phyloP scores from a whole-genome alignment of 2,329 filamentous ascomycete species.

The Ilyonectria destructans region DNA sequence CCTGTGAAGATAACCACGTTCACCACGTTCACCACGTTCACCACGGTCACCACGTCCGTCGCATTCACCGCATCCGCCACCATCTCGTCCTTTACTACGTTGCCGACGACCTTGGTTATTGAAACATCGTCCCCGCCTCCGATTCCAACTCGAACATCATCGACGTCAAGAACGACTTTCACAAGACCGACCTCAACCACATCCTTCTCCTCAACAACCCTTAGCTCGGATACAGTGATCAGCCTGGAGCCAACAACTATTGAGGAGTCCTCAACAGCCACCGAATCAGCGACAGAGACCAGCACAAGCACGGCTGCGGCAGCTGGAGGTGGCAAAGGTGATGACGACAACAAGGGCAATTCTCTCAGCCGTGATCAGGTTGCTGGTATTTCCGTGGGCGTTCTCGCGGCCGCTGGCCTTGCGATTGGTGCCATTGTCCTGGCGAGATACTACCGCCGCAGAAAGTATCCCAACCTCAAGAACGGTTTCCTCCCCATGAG shows the following conservation, averaged over 20 bases:
- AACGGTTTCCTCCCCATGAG: conserved; percentile 57
- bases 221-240: conserved; percentile 7
- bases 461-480: conserved; percentile 56
- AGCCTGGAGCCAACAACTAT: conserved; percentile 26
- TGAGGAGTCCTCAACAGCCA: conserved; percentile 26
- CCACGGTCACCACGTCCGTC: conserved; percentile 7
- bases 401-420: conserved; percentile 65
- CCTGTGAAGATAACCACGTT: conserved; percentile 34
- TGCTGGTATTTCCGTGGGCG: conserved; percentile 72
- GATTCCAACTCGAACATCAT: conserved; percentile 25
- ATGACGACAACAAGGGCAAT: conserved; percentile 31
- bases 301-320: conserved; percentile 36
- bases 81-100: conserved; percentile 34
- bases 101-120: conserved; percentile 51
- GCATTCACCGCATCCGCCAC: conserved; percentile 22
- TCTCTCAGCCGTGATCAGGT: conserved; percentile 63
- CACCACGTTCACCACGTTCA: conserved; percentile 15
- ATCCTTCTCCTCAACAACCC: conserved; percentile 9
- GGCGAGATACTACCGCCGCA: conserved; percentile 59
- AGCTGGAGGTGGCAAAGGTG: conserved; percentile 37
- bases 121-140: conserved; percentile 47
- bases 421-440: conserved; percentile 65
- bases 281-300: conserved; percentile 33
- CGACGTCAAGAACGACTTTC: conserved; percentile 12
- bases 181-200: neutral